phyloP scores from a whole-genome alignment of 2,329 filamentous ascomycete genomes.

The Xenoacremonium recifei region DNA sequence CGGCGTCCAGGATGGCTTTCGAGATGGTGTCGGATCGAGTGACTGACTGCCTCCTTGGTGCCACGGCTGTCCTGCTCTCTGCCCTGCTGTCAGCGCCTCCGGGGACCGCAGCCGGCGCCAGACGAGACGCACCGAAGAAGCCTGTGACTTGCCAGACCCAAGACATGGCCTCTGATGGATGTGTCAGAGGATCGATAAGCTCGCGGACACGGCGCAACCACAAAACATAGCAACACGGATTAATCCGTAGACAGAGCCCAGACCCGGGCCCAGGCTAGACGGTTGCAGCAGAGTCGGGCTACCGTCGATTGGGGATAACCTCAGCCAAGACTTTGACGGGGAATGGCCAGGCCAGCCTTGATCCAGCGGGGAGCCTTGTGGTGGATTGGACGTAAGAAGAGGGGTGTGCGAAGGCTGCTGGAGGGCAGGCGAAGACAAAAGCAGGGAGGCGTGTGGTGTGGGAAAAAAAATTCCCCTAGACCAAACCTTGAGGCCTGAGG shows the following conservation, averaged over 20 bases:
- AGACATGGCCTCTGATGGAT: neutral
- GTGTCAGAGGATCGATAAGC: constrained; percentile 13
- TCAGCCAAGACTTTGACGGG: neutral
- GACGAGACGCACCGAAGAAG: too few relatives aligned
- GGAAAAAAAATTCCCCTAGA: neutral
- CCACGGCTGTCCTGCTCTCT: too few relatives aligned
- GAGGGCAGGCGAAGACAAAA: neutral
- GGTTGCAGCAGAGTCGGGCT: constrained; percentile 7
- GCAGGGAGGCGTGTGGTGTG: neutral
- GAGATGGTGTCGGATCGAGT: neutral
- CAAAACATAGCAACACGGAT: too few relatives aligned
- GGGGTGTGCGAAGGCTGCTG: neutral
- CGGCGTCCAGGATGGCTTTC: neutral
- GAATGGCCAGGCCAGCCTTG: neutral
- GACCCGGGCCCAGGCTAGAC: constrained; percentile 1
- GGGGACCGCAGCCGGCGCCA: too few relatives aligned
- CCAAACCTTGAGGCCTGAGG: neutral
- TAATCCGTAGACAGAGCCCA: neutral
- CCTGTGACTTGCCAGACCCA: too few relatives aligned
- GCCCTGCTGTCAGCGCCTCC: too few relatives aligned
- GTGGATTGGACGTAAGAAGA: neutral
- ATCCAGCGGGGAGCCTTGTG: neutral
- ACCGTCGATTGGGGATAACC: constrained; percentile 1
- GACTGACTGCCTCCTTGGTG: too few relatives aligned
- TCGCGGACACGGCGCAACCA: constrained; percentile 4